These are phyloP conservation scores for Salix purpurea DNA, from an alignment of 345 rosid genomes.

Conservation along the genomic window DNA sequence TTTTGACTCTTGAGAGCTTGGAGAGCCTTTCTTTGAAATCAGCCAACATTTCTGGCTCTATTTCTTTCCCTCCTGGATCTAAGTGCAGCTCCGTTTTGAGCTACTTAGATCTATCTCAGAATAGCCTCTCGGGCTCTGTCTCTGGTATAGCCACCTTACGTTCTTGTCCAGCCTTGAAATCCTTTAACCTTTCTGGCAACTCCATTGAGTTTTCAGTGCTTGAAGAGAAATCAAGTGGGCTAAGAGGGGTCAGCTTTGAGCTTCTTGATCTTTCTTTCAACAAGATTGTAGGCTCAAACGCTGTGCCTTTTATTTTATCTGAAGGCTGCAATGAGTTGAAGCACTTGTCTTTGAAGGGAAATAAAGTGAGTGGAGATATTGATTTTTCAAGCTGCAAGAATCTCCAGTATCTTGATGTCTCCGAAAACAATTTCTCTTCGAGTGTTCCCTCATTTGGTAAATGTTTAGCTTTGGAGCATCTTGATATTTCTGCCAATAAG, in stretches of 20 bases:
- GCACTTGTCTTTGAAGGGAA: constrained; percentile 51
- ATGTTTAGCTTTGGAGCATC: constrained; percentile 59
- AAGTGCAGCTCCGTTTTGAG: constrained; percentile 60
- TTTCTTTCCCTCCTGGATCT: constrained; percentile 49
- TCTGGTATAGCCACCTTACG: constrained; percentile 42
- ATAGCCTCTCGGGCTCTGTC: constrained; percentile 56
- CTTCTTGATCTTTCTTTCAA: constrained; percentile 74
- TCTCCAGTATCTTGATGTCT: constrained; percentile 62
- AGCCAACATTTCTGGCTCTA: constrained; percentile 54
- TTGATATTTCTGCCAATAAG: constrained; percentile 72
- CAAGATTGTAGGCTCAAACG: constrained; percentile 44
- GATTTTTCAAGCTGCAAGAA: constrained; percentile 58
- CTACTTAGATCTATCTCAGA: constrained; percentile 70
- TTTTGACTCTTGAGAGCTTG: constrained; percentile 47
- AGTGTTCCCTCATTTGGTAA: constrained; percentile 53
- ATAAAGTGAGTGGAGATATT: constrained; percentile 60
- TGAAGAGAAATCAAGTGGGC: constrained; percentile 35
- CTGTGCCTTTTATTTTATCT: constrained; percentile 46
- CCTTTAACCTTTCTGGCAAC: constrained; percentile 60
- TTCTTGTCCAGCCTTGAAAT: constrained; percentile 53
- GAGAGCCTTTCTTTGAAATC: constrained; percentile 49
- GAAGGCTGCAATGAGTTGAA: constrained; percentile 60
- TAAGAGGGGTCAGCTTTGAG: constrained; percentile 49
- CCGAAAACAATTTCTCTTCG: constrained; percentile 65
- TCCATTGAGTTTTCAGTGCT: constrained; percentile 34